Base-by-base conservation (phyloP, 1,284 basidiomycete genomes). In the Ustilago hordei region DNA sequence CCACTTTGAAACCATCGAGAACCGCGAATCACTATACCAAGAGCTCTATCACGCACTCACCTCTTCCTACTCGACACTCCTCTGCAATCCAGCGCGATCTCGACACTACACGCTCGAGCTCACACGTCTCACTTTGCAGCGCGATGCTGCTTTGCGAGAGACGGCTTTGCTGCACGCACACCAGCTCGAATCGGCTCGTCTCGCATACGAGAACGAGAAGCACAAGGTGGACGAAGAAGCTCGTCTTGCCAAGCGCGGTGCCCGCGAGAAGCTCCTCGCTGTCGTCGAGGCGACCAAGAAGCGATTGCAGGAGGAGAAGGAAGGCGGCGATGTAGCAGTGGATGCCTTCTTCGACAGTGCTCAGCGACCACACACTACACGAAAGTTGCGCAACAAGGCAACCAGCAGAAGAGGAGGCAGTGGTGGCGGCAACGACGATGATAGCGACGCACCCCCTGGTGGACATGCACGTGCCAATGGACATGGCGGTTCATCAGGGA, bases 331-430 rank as follows among this genome's bases (percentile, higher is more conserved):
- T 62, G 80, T 82, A 3, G 75, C 78, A 1, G 77, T 78, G 15
- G 83, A 82, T 36, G 68, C 79, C 38, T 78, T 82, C 64, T 73
- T 83, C 23, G 81, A 83, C 62, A 60, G 72, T 13, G 67, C 79
- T 39, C 78, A 81, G 50, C 72, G 84, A 55, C 76, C 80, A n/a
- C 83, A 84, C 53, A 78, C 84, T 0, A 85, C 83, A 31, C 79
- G 84, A n/a, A 84, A 85, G 67, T 69, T 85, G 60, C 81, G 84
- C 15, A 83, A 84, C 79, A 85, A 85, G 65, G 75, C 69, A 23
- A 68, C 63, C 5, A 64, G 57, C 58, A 71, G 65, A 15, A 61
- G 67, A 64, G 58, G 58, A 31, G 59, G 55, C 35, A 43, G 41
- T 50, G 58, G 55, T 32, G 66, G 56, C 32, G 75, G 15, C 13